A percentile compares a stretch with the other conserved stretches of the same genome.
Evolutionary conservation across 2,329 filamentous ascomycete genomes (phyloP).

Genomic region (Thelonectria olida): DNA sequence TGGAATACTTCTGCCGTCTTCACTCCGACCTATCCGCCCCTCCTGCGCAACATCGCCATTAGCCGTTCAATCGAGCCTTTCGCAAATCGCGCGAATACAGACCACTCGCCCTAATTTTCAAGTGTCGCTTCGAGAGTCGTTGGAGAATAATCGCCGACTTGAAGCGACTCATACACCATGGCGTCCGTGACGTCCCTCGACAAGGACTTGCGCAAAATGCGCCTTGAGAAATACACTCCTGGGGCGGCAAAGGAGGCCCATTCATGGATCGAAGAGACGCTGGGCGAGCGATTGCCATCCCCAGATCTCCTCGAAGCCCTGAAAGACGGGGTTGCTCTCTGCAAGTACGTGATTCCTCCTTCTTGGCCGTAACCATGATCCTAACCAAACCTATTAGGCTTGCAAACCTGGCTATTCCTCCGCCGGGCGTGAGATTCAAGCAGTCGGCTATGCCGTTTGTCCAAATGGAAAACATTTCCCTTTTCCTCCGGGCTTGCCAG

Average conservation of each 20-base stretch:
- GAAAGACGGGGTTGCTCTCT: slow-evolving; percentile 91
- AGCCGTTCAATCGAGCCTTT: neutral
- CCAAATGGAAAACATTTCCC: slow-evolving; percentile 99
- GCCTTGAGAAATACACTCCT: slow-evolving; percentile 92
- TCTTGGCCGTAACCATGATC: neutral
- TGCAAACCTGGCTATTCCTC: slow-evolving; percentile 80
- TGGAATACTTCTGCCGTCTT: neutral
- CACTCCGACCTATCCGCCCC: slow-evolving; percentile 1
- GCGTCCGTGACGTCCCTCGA: slow-evolving; percentile 93
- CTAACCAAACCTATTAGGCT: slow-evolving; percentile 64
- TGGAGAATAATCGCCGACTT: too few relatives aligned
- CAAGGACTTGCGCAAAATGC: slow-evolving; percentile 93
- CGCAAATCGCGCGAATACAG: neutral
- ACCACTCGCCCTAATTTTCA: neutral
- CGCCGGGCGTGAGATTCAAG: slow-evolving; percentile 88
- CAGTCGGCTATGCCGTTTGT: slow-evolving; percentile 95
- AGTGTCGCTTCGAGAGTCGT: neutral
- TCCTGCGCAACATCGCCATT: neutral
- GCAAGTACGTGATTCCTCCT: slow-evolving; percentile 71
- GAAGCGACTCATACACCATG: slow-evolving; percentile 61
- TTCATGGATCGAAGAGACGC: slow-evolving; percentile 83
- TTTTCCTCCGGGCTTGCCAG: slow-evolving; percentile 91
- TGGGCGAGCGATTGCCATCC: slow-evolving; percentile 77
- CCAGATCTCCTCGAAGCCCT: slow-evolving; percentile 85
- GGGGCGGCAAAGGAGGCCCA: slow-evolving; percentile 87